Conservation (phyloP, 345 rosid species). For the Psidium guajava region DNA sequence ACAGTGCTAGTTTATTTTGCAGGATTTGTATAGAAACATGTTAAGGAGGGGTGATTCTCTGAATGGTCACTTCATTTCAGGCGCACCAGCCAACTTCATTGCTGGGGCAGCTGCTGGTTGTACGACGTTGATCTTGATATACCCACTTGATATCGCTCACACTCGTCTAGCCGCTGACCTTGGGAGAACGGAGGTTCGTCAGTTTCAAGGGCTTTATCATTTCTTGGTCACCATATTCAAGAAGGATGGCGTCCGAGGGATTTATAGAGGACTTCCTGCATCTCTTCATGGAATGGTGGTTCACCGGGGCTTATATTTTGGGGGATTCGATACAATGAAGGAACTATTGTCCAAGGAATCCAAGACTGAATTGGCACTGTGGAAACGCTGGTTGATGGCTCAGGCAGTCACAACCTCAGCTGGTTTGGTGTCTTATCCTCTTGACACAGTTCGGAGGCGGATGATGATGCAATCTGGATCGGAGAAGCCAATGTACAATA, state of each 20-base stretch:
- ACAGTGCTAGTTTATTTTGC: background rate
- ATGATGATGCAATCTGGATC: slow-evolving; percentile 98
- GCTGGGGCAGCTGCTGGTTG: slow-evolving; percentile 97
- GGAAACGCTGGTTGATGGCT: slow-evolving; percentile 87
- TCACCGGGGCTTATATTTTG: slow-evolving; percentile 81
- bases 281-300: slow-evolving; percentile 81
- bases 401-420: slow-evolving; percentile 87
- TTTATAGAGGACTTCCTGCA: slow-evolving; percentile 88
- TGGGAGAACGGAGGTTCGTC: slow-evolving; percentile 72
- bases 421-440: slow-evolving; percentile 75
- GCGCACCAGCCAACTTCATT: slow-evolving; percentile 71
- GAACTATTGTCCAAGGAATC: slow-evolving; percentile 54
- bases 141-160: slow-evolving; percentile 90
- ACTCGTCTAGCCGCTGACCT: slow-evolving; percentile 89
- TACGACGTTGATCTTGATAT: slow-evolving; percentile 61
- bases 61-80: slow-evolving; percentile 40
- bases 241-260: slow-evolving; percentile 75
- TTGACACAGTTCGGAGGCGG: slow-evolving; percentile 83
- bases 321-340: slow-evolving; percentile 88
- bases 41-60: slow-evolving; percentile 40
- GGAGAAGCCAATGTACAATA: slow-evolving; percentile 55
- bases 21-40: slow-evolving; percentile 75
- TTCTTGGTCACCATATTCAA: slow-evolving; percentile 54
- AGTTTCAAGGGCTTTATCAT: slow-evolving; percentile 75
- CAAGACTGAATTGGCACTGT: slow-evolving; percentile 45